Evolutionary conservation across 805 yeast species (phyloP).

Genomic region (Blastobotrys parvus): DNA sequence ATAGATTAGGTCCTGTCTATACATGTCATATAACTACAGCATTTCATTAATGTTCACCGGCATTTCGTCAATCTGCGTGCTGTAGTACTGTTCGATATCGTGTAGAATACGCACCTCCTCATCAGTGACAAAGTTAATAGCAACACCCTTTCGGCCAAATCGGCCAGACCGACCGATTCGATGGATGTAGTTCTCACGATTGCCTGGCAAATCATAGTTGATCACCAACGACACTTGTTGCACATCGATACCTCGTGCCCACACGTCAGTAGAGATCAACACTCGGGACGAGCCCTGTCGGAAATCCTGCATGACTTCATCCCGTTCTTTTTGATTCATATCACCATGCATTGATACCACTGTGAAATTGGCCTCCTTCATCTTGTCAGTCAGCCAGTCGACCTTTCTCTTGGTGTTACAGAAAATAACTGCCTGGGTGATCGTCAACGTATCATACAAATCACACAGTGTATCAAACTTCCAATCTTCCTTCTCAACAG

Average conservation of each 20-base stretch:
- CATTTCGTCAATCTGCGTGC: constrained; percentile 87
- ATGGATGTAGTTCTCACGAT: constrained; percentile 91
- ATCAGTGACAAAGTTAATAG: constrained; percentile 84
- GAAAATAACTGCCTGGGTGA: constrained; percentile 96
- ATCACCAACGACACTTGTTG: constrained; percentile 95
- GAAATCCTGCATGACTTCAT: constrained; percentile 90
- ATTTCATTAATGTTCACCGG: constrained; percentile 46
- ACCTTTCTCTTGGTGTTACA: constrained; percentile 95
- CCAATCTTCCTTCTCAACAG: constrained; percentile 89
- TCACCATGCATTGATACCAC: constrained; percentile 96
- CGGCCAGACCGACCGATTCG: constrained; percentile 98
- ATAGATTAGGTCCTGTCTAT: too few species aligned
- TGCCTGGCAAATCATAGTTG: constrained; percentile 85
- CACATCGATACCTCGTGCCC: constrained; percentile 97
- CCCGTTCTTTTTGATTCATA: constrained; percentile 90
- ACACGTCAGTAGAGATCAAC: constrained; percentile 85
- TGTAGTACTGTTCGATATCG: constrained; percentile 84
- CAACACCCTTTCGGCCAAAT: constrained; percentile 98
- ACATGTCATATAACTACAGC: too few species aligned
- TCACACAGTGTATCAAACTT: constrained; percentile 93
- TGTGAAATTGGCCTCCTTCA: constrained; percentile 75
- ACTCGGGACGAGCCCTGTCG: constrained; percentile 91
- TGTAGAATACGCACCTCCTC: constrained; percentile 67
- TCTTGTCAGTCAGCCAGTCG: constrained; percentile 72
- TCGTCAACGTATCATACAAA: constrained; percentile 87